Evolutionary conservation across 768 basidiomycete genomes (phyloP).

Genomic region (Suillus paluster): DNA sequence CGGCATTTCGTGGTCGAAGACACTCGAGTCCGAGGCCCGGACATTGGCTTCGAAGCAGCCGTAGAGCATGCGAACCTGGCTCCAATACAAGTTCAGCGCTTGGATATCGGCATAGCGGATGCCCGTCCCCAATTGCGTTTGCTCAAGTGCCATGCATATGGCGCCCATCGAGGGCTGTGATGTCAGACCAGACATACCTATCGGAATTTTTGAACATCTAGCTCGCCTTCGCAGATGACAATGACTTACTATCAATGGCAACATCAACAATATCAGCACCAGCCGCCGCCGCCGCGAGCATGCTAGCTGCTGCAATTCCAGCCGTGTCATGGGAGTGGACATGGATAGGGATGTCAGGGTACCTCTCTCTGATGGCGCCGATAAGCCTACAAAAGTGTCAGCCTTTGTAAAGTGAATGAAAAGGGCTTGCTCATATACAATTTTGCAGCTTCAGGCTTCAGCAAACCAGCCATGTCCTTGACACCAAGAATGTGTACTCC

Average conservation of each 20-base stretch:
- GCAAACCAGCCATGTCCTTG: conserved; percentile 98
- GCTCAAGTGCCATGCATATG: conserved; percentile 92
- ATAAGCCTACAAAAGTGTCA: conserved; percentile 63
- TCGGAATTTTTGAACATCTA: not conserved
- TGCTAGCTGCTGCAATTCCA: conserved; percentile 96
- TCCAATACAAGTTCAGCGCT: conserved; percentile 97
- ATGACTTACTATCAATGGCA: conserved; percentile 89
- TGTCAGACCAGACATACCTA: conserved; percentile 97
- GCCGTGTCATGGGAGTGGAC: conserved; percentile 99
- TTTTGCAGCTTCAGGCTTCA: conserved; percentile 94
- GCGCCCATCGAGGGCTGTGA: conserved; percentile 99
- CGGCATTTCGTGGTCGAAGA: conserved; percentile 99
- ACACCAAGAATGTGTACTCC: conserved; percentile 97
- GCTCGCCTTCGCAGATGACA: not conserved
- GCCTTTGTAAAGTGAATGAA: conserved; percentile 7
- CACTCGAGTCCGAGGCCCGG: conserved; percentile 94
- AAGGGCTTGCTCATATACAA: conserved; percentile 54
- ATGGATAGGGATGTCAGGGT: conserved; percentile 98
- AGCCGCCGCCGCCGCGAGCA: conserved; percentile 95
- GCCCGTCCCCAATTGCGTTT: conserved; percentile 91
- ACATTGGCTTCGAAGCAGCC: conserved; percentile 98
- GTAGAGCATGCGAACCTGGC: conserved; percentile 94
- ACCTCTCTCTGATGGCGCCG: conserved; percentile 91
- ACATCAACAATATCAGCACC: conserved; percentile 98
- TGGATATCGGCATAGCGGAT: conserved; percentile 98